Percentiles rank a stretch among this genome's conserved stretches.
Conservation (phyloP, 768 basidiomycete species). For the Scleroderma citrinum region DNA sequence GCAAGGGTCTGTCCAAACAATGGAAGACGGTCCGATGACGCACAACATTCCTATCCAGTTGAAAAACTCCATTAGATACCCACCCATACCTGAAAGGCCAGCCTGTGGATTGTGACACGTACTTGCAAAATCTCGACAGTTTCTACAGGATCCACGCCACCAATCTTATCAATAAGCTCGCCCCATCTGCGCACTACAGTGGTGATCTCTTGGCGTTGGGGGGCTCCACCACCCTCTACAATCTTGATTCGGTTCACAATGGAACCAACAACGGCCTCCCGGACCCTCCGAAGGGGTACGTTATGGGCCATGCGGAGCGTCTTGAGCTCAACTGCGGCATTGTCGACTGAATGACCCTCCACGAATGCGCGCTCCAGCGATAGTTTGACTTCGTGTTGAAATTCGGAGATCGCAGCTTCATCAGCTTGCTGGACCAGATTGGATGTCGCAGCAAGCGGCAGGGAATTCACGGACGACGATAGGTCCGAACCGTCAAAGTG, state of each 20-base stretch:
- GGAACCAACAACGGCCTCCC: slow-evolving; percentile 83
- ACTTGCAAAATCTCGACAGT: slow-evolving; percentile 79
- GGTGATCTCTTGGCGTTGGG: slow-evolving; percentile 62
- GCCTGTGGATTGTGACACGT: slow-evolving; percentile 10
- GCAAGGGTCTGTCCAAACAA: slow-evolving; percentile 84
- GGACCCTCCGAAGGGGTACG: slow-evolving; percentile 78
- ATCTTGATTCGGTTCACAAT: slow-evolving; percentile 70
- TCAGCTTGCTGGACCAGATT: slow-evolving; percentile 33
- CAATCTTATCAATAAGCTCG: slow-evolving; percentile 69
- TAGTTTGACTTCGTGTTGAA: slow-evolving; percentile 68
- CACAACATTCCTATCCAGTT: slow-evolving; percentile 53
- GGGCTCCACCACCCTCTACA: slow-evolving; percentile 46
- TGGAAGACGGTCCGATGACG: slow-evolving; percentile 53
- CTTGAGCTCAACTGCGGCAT: slow-evolving; percentile 91
- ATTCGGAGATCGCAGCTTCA: slow-evolving; percentile 57
- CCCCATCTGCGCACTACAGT: slow-evolving; percentile 76
- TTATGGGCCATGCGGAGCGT: slow-evolving; percentile 97
- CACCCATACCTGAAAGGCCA: neutral
- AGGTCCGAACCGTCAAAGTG: slow-evolving; percentile 27
- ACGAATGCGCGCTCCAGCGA: slow-evolving; percentile 89
- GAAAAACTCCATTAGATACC: slow-evolving; percentile 1
- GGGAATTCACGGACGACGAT: slow-evolving; percentile 45
- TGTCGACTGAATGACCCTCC: slow-evolving; percentile 88
- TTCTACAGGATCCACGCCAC: slow-evolving; percentile 78
- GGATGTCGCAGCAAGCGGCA: slow-evolving; percentile 36